Conservation (phyloP, 345 rosid species). For the Lumnitzera littorea region DNA sequence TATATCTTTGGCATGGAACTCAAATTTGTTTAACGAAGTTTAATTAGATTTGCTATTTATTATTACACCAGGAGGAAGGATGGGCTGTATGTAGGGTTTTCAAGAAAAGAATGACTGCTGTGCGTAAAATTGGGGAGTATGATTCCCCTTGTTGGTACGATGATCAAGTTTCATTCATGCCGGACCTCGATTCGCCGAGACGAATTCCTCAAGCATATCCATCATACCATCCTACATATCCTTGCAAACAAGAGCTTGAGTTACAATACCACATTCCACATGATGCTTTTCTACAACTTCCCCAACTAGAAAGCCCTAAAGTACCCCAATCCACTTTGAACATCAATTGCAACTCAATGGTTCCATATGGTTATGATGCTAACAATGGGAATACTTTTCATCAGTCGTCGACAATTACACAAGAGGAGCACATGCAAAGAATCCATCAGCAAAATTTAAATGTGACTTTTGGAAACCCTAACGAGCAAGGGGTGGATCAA, state of each 20-base stretch:
- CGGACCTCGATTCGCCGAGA: conserved; percentile 56
- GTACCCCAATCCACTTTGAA: conserved; percentile 31
- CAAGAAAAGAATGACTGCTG: conserved; percentile 29
- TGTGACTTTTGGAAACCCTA: conserved; percentile 27
- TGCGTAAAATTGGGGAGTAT: conserved; percentile 24
- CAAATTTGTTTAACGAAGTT: not conserved
- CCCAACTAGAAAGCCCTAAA: conserved; percentile 75
- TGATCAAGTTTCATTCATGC: conserved; percentile 69
- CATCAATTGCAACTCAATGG: conserved; percentile 38
- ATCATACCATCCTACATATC: conserved; percentile 42
- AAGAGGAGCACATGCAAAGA: conserved; percentile 45
- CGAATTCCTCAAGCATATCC: conserved; percentile 39
- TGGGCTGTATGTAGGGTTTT: conserved; percentile 43
- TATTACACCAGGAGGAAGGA: conserved; percentile 25
- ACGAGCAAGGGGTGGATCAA: conserved; percentile 63
- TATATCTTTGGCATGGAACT: too few relatives aligned
- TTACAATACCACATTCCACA: conserved; percentile 44
- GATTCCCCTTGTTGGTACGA: conserved; percentile 74
- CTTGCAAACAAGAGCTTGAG: conserved; percentile 82
- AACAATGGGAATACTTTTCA: conserved; percentile 40
- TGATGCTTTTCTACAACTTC: conserved; percentile 66
- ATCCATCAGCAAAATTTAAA: conserved; percentile 43
- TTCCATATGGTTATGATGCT: conserved; percentile 35
- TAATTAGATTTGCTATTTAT: too few relatives aligned
- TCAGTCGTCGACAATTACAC: conserved; percentile 50